Evolutionary conservation across 495 filamentous ascomycete species (phyloP).

Genomic region (Aspergillus saccharolyticus): DNA sequence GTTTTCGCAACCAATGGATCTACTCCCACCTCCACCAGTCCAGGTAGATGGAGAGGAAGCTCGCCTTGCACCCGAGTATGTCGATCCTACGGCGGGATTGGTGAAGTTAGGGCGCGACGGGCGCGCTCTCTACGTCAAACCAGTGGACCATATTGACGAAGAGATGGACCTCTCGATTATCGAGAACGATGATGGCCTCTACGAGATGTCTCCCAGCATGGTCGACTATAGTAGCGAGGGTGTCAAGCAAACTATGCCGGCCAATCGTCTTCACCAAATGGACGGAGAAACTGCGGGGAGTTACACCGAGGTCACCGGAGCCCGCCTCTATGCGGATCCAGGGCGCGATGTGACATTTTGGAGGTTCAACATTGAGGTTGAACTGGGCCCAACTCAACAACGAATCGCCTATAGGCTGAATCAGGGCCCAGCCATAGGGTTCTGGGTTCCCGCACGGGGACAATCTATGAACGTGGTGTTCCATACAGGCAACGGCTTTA

Average conservation of each 20-base stretch:
- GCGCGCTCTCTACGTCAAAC: conserved; percentile 74
- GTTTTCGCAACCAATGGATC: conserved; percentile 80
- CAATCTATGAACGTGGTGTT: conserved; percentile 99
- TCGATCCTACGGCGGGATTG: conserved; percentile 83
- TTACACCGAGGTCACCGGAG: conserved; percentile 73
- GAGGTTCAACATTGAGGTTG: conserved; percentile 91
- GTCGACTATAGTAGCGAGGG: conserved; percentile 37
- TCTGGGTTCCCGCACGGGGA: conserved; percentile 86
- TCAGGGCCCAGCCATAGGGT: conserved; percentile 77
- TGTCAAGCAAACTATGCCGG: conserved; percentile 35
- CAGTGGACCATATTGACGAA: conserved; percentile 75
- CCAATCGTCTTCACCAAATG: conserved; percentile 35
- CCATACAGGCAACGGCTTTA: conserved; percentile 95
- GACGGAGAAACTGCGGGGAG: conserved; percentile 74
- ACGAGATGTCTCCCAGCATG: conserved; percentile 52
- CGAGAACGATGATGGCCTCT: conserved; percentile 78
- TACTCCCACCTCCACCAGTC: conserved; percentile 74
- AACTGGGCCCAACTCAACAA: conserved; percentile 67
- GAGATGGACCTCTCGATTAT: conserved; percentile 65
- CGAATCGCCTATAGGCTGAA: conserved; percentile 96
- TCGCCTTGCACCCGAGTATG: conserved; percentile 69
- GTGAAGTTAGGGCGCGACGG: conserved; percentile 78
- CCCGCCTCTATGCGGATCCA: conserved; percentile 74
- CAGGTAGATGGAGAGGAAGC: conserved; percentile 57
- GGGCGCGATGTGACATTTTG: conserved; percentile 92